These are phyloP conservation scores for Colletotrichum graminicola DNA, from an alignment of 2,329 filamentous ascomycete species.

Conservation along the genomic window DNA sequence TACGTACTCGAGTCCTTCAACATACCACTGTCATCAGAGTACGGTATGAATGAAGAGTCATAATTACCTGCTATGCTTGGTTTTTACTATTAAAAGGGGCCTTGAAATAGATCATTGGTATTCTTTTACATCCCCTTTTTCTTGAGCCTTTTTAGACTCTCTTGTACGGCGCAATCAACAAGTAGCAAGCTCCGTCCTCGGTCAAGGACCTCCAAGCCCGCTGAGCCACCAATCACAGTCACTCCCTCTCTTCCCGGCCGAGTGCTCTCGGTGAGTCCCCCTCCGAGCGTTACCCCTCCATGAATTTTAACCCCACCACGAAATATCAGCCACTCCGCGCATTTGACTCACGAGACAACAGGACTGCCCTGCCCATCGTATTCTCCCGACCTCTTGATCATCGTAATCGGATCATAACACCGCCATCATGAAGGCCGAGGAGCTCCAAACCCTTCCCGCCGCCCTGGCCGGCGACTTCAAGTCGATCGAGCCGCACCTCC, in stretches of 20 bases:
- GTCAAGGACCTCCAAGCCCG: background rate
- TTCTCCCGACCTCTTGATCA: constrained; percentile 18
- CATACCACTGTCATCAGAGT: constrained; percentile 22
- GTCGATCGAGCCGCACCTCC: constrained; percentile 79
- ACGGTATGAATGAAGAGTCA: constrained; percentile 25
- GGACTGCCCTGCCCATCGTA: constrained; percentile 25
- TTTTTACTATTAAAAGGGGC: background rate
- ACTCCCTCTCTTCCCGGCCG: background rate
- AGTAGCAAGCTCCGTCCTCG: background rate
- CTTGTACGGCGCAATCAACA: too few relatives aligned
- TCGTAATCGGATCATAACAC: constrained; percentile 37
- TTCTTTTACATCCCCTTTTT: accelerated
- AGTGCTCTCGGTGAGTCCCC: constrained; percentile 31
- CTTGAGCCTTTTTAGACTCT: accelerated
- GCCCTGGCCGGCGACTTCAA: constrained; percentile 80
- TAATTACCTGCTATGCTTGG: background rate
- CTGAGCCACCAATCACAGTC: constrained; percentile 30
- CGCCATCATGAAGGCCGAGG: constrained; percentile 67
- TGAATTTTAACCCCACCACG: constrained; percentile 41
- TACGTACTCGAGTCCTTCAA: constrained; percentile 5
- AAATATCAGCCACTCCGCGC: constrained; percentile 39
- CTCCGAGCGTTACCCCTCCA: constrained; percentile 38
- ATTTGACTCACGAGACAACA: constrained; percentile 43
- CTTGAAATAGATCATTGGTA: accelerated
- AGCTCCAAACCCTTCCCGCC: constrained; percentile 64